A percentile compares a stretch with the other conserved stretches of the same genome.
Conservation (phyloP, 768 basidiomycete genomes). For the Boletus subparvulus region DNA sequence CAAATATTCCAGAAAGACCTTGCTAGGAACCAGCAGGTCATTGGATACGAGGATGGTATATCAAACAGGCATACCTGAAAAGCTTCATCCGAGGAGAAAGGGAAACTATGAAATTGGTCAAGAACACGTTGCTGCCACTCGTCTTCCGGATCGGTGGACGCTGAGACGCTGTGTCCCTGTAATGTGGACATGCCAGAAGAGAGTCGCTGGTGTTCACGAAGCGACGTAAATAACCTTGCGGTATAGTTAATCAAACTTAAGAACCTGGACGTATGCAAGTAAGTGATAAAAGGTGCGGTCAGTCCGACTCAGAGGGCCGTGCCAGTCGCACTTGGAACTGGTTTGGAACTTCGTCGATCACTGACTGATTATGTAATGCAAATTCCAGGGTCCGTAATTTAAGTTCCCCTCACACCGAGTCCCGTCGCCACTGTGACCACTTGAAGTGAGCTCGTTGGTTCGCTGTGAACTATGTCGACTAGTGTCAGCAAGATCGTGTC, state of each 20-base stretch:
- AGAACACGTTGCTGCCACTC: slow-evolving; percentile 22
- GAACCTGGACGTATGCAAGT: slow-evolving; percentile 1
- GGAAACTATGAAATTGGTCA: slow-evolving; percentile 41
- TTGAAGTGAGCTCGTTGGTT: background rate
- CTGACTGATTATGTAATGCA: slow-evolving; percentile 16
- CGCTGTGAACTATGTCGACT: slow-evolving; percentile 26
- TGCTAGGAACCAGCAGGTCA: slow-evolving; percentile 41
- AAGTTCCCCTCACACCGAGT: background rate
- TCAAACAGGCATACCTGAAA: slow-evolving; percentile 52
- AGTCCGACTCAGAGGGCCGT: background rate
- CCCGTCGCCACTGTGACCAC: background rate
- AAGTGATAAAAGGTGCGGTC: background rate
- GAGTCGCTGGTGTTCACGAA: background rate
- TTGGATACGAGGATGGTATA: background rate
- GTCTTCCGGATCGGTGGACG: slow-evolving; percentile 11
- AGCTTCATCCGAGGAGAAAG: slow-evolving; percentile 54
- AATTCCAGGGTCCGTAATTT: background rate
- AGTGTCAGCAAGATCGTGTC: slow-evolving; percentile 54
- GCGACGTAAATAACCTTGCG: slow-evolving; percentile 17
- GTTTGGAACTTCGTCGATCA: slow-evolving; percentile 9
- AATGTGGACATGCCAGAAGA: slow-evolving; percentile 14
- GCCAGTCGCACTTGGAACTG: background rate
- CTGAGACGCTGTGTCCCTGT: slow-evolving; percentile 16
- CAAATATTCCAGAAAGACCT: slow-evolving; percentile 60
- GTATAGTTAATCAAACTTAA: background rate